phyloP scores from a whole-genome alignment of 192 early-diverging fungal species.

The Phlyctochytrium bullatum region DNA sequence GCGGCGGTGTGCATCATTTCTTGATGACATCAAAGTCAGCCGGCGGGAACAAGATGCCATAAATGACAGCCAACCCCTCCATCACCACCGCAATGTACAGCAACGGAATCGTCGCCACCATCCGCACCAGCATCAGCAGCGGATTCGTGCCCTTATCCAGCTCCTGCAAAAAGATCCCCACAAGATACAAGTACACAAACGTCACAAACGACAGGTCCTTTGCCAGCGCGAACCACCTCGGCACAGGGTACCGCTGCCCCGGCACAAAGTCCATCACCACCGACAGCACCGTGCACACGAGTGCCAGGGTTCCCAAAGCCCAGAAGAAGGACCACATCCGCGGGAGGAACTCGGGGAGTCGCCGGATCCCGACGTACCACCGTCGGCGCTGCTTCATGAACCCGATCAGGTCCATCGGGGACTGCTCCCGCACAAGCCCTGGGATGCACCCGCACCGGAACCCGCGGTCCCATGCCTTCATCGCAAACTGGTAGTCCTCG shows the following conservation, averaged over 20 bases:
- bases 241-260: constrained; percentile 33
- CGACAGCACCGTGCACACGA: constrained; percentile 45
- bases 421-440: constrained; percentile 55
- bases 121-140: constrained; percentile 37
- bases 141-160: constrained; percentile 47
- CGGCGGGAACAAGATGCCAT: constrained; percentile 52
- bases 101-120: constrained; percentile 43
- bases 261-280: constrained; percentile 39
- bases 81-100: constrained; percentile 49
- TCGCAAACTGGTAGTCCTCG: constrained; percentile 58
- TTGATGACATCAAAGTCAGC: constrained; percentile 58
- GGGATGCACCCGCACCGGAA: constrained; percentile 48
- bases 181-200: constrained; percentile 52
- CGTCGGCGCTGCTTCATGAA: constrained; percentile 60
- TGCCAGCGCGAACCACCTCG: constrained; percentile 51
- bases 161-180: constrained; percentile 54
- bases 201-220: constrained; percentile 54
- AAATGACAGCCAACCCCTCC: constrained; percentile 52
- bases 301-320: constrained; percentile 45
- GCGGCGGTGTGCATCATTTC: too few relatives aligned
- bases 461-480: constrained; percentile 49
- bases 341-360: constrained; percentile 50
- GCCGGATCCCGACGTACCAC: constrained; percentile 60
- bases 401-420: constrained; percentile 46
- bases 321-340: constrained; percentile 57